Base-by-base conservation (phyloP, 495 filamentous ascomycete genomes). In the Penicillium canescens region DNA sequence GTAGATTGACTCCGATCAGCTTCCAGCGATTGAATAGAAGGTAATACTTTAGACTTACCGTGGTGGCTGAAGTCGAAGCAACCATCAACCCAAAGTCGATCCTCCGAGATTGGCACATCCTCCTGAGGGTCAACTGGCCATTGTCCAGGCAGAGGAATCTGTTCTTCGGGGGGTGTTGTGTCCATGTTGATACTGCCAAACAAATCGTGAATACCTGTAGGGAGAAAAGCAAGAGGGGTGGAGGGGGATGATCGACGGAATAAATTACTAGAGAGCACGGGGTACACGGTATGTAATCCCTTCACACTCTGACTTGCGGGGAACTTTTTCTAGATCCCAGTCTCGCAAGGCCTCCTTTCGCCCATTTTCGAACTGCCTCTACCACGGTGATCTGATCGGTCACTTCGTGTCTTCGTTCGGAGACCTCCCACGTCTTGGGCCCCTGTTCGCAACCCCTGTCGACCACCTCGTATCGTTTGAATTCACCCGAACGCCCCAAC, bases 41-140 rank as follows among this genome's bases (percentile, higher is more conserved):
- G 36, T 34, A 24, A 18, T 24, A 10, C 28, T 11, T 3, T 5
- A 52, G 5, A 42, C 74, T 55, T 70, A 92, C 90, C 94, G 63
- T 99, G 94, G 69, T 99, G 94, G 70, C 88, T 91, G 72, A 99
- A 99, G 74, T 99, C 94, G 73, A 96, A 99, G 74, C 94, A 99
- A 46, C 94, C 94, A 73, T 99, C 94, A 16, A 98, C 86, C 94
- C 94, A 99, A 57, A 98, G 89, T 33, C 90, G 84, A 52, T 87
- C 83, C 33, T 95, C 83, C 8, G 73, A 76, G 37, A 86, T 73
- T 3, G 76, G 72, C 35, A 80, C 51, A 64, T 85, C 83, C 33
- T 85, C 78, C 61, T 88, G 85, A 14, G 85, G 85, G 56, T 83
- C 82, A 23, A 83, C 82, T 18, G 85, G 85, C 85, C 85, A 88